Evolutionary conservation across 495 filamentous ascomycete species (phyloP).

Genomic region (Neurospora sp.): DNA sequence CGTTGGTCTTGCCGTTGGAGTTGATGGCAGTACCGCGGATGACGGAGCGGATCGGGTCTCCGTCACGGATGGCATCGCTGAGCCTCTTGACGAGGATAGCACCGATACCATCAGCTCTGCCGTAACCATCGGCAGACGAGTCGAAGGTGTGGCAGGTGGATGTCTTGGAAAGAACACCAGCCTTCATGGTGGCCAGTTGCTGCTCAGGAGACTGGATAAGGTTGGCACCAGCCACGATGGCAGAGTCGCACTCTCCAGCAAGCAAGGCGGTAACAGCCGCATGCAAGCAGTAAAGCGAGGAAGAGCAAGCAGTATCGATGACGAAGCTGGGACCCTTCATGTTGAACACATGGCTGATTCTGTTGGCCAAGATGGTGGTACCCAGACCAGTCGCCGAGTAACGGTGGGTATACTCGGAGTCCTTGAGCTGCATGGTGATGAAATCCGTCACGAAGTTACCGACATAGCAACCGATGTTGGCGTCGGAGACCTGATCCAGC

Average conservation of each 20-base stretch:
- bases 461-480: constrained; percentile 41
- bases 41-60: constrained; percentile 46
- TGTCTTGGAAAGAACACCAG: constrained; percentile 27
- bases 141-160: constrained; percentile 49
- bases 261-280: constrained; percentile 40
- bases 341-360: constrained; percentile 41
- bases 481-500: constrained; percentile 5
- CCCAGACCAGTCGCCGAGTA: constrained; percentile 22
- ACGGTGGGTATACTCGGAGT: constrained; percentile 8
- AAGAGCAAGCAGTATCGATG: constrained; percentile 47
- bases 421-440: constrained; percentile 35
- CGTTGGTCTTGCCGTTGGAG: constrained; percentile 37
- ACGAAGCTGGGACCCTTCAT: constrained; percentile 29
- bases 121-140: constrained; percentile 51
- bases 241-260: constrained; percentile 22
- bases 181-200: constrained; percentile 20
- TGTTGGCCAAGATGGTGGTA: constrained; percentile 32
- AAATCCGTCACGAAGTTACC: constrained; percentile 60
- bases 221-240: constrained; percentile 42
- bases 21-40: constrained; percentile 46
- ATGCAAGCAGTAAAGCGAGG: constrained; percentile 42
- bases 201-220: constrained; percentile 38
- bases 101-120: constrained; percentile 47
- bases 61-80: constrained; percentile 35
- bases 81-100: constrained; percentile 46